Evolutionary conservation across 2,329 filamentous ascomycete genomes (phyloP), one percentile per base, ranked within the genome.

Genomic region (Aspergillus neoniger): DNA sequence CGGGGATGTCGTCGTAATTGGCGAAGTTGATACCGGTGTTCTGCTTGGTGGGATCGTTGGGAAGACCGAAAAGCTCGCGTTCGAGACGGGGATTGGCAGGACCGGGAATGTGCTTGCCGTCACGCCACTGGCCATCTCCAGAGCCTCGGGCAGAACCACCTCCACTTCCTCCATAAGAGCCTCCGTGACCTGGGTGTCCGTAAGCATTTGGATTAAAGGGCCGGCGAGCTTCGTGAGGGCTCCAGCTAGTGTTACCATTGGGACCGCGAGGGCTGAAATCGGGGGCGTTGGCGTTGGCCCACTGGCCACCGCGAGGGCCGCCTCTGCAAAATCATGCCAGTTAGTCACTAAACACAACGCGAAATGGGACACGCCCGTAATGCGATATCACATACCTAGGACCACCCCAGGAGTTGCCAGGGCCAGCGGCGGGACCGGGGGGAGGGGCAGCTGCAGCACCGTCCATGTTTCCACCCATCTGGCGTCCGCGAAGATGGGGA

Each of bases 11-110:
- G 75, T 99, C 95, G 81, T 99, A 99, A 85, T 99, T 99, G 83
- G 96, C 90, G 77, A 99, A 99, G 86, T 99, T 99, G 90, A 99
- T 98, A 80, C 95, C 95, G 36, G 92, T 97, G 74, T 96, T 91
- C 79, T 96, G 91, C 85, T 97, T 98, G 68, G 90, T 88, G 65
- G 94, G 92, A 74, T 98, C 95, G 78, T 98, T 94, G 70, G 89
- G 83, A 54, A 90, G 83, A 73, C 95, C 95, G 77, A 97, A 99
- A 55, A 99, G 90, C 76, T 99, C 95, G 71, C 93, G 93, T 86
- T 99, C 95, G 50, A 96, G 68, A 70, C 94, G 92, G 66, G 89
- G 85, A 82, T 98, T 98, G 70, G 89, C 79, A 65, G 93, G 92
- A 60, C 95, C 95, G 62, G 94, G 86, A 71, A 97, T 83, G 82